phyloP scores from a whole-genome alignment of 2,329 filamentous ascomycete species.

The Capronia americana region DNA sequence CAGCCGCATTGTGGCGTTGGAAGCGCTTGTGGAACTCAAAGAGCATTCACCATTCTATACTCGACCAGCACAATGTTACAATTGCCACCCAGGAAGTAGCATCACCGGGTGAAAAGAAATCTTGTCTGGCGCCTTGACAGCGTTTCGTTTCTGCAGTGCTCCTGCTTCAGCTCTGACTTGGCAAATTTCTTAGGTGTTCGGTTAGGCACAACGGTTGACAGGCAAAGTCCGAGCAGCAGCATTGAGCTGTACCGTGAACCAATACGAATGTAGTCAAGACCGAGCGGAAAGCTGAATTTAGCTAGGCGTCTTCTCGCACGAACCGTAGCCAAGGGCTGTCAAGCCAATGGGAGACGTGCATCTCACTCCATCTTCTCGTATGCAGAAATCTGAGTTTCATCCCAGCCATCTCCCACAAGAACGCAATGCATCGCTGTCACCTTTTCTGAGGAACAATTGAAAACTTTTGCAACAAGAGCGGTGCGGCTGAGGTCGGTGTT shows the following conservation, averaged over 20 bases:
- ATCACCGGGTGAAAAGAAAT: neutral
- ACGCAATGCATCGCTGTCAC: neutral
- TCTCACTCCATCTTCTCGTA: neutral
- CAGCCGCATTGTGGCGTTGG: conserved; percentile 8
- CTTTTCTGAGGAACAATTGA: neutral
- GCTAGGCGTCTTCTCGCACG: neutral
- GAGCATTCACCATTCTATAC: conserved; percentile 3
- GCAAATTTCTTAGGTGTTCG: neutral
- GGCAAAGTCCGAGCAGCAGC: conserved; percentile 14
- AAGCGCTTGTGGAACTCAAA: conserved; percentile 9
- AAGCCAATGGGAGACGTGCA: neutral
- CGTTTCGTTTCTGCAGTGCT: conserved; percentile 12
- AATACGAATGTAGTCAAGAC: conserved; percentile 1
- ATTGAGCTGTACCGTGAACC: conserved; percentile 2
- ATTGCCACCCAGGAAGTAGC: neutral
- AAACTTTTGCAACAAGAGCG: neutral
- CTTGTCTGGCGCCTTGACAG: neutral
- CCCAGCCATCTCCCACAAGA: conserved; percentile 6
- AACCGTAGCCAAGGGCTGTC: neutral
- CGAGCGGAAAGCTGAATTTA: neutral
- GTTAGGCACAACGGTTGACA: neutral
- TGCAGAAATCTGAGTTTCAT: neutral
- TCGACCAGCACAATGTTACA: conserved; percentile 12
- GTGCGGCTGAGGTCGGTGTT: conserved; percentile 9
- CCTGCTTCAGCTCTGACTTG: conserved; percentile 2